Evolutionary conservation across 257 asterid genomes (phyloP).

Genomic region (Fraxinus anomala): DNA sequence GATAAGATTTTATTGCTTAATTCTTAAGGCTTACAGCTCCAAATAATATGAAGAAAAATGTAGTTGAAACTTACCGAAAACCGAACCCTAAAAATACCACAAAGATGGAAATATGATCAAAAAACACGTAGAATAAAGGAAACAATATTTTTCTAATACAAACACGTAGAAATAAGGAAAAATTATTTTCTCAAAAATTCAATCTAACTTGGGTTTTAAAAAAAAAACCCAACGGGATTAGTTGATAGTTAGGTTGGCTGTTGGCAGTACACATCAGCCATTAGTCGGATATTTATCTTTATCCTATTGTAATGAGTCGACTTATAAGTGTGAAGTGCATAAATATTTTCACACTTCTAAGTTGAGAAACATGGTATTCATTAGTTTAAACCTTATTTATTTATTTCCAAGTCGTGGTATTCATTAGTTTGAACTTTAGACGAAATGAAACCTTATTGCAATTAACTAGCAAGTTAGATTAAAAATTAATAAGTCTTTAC

Average conservation of each 20-base stretch:
- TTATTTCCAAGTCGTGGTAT: background rate
- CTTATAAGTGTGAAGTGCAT: too few relatives aligned
- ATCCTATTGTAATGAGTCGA: slow-evolving; percentile 10
- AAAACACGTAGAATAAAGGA: too few relatives aligned
- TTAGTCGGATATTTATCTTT: slow-evolving; percentile 21
- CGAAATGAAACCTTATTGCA: too few relatives aligned
- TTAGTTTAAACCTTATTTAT: background rate
- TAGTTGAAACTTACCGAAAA: background rate
- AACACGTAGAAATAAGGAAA: too few relatives aligned
- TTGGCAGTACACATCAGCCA: slow-evolving; percentile 25
- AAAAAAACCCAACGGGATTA: background rate
- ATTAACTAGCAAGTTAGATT: too few relatives aligned
- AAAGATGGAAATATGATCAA: too few relatives aligned
- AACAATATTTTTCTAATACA: too few relatives aligned
- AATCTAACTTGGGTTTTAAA: background rate
- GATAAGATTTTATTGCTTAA: too few relatives aligned
- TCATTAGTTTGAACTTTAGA: background rate
- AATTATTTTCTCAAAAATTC: too few relatives aligned
- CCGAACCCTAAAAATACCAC: too few relatives aligned
- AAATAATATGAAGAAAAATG: too few relatives aligned
- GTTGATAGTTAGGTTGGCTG: background rate
- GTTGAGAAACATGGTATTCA: too few relatives aligned
- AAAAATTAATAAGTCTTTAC: background rate
- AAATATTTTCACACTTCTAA: background rate
- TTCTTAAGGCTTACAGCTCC: background rate